A percentile compares a stretch with the other conserved stretches of the same genome.
phyloP scores from a whole-genome alignment of 306 rosid genomes.

The Rubus idaeus region DNA sequence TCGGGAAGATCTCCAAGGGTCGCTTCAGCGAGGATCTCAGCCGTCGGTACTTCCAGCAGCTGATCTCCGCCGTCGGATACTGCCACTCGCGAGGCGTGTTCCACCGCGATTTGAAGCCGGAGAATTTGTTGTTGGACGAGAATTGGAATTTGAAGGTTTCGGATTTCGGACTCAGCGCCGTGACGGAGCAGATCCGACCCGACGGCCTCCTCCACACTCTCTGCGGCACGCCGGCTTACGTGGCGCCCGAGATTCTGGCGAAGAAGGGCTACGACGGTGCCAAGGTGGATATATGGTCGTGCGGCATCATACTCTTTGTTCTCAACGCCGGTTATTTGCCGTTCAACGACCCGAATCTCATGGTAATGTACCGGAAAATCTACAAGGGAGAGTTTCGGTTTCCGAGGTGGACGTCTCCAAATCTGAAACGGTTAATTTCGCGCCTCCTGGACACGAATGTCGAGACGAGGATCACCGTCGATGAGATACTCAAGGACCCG shows the following conservation, averaged over 20 bases:
- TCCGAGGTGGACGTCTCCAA: slow-evolving; percentile 56
- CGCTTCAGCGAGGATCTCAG: slow-evolving; percentile 55
- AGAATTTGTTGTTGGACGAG: slow-evolving; percentile 71
- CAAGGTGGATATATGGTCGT: slow-evolving; percentile 76
- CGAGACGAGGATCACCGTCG: slow-evolving; percentile 53
- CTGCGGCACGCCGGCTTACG: slow-evolving; percentile 89
- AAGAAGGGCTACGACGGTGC: slow-evolving; percentile 80
- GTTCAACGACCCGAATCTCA: slow-evolving; percentile 56
- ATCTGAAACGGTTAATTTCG: slow-evolving; percentile 38
- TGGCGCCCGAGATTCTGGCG: slow-evolving; percentile 79
- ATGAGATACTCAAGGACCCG: slow-evolving; percentile 52
- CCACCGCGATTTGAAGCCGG: slow-evolving; percentile 90
- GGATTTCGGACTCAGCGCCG: slow-evolving; percentile 81
- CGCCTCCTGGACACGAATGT: slow-evolving; percentile 67
- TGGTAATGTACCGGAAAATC: slow-evolving; percentile 60
- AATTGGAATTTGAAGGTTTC: slow-evolving; percentile 56
- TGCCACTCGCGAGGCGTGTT: slow-evolving; percentile 68
- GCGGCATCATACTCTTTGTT: slow-evolving; percentile 68
- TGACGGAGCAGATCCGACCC: slow-evolving; percentile 46
- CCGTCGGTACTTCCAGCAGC: slow-evolving; percentile 68
- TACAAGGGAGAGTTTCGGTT: slow-evolving; percentile 68
- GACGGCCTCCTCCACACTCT: slow-evolving; percentile 73
- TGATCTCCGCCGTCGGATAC: slow-evolving; percentile 68
- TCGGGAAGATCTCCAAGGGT: slow-evolving; percentile 40
- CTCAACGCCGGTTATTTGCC: slow-evolving; percentile 65